Percentiles rank a stretch among this genome's conserved stretches.
These are phyloP conservation scores for Saturnispora sanitii DNA, from an alignment of 805 yeast genomes.

Conservation along the genomic window DNA sequence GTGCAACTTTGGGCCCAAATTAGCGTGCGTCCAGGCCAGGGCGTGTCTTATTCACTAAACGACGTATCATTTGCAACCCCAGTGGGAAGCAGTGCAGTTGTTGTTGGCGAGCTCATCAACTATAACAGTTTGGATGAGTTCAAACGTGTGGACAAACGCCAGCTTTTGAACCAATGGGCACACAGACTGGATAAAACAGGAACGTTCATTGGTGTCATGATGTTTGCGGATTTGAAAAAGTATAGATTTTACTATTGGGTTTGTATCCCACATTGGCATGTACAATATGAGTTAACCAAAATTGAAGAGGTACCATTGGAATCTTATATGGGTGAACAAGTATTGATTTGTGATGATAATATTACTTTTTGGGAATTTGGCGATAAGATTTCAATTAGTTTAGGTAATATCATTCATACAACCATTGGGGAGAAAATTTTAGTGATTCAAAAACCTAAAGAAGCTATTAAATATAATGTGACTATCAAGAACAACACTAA, in stretches of 20 bases:
- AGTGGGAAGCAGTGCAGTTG: slow-evolving; percentile 15
- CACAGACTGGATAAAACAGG: slow-evolving; percentile 19
- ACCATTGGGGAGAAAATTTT: slow-evolving; percentile 10
- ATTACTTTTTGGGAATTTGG: background rate
- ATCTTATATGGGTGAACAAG: background rate
- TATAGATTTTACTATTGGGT: slow-evolving; percentile 86
- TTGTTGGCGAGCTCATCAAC: slow-evolving; percentile 37
- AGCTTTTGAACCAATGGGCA: slow-evolving; percentile 39
- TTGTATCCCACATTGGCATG: slow-evolving; percentile 60
- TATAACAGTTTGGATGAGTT: slow-evolving; percentile 84
- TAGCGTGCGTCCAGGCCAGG: slow-evolving; percentile 13
- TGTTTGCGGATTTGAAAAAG: slow-evolving; percentile 84
- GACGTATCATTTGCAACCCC: background rate
- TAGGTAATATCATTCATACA: too few relatives aligned
- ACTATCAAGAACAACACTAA: background rate
- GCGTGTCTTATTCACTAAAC: background rate
- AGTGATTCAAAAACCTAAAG: slow-evolving; percentile 13
- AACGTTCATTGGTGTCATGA: slow-evolving; percentile 39
- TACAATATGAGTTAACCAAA: slow-evolving; percentile 33
- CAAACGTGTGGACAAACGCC: slow-evolving; percentile 54
- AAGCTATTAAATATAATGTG: slow-evolving; percentile 10
- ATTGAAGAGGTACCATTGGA: slow-evolving; percentile 10
- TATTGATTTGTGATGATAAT: background rate
- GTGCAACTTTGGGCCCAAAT: too few relatives aligned
- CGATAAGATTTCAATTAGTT: too few relatives aligned